Evolutionary conservation across 106 monocot genomes (phyloP).

Genomic region (Phalaenopsis equestris): DNA sequence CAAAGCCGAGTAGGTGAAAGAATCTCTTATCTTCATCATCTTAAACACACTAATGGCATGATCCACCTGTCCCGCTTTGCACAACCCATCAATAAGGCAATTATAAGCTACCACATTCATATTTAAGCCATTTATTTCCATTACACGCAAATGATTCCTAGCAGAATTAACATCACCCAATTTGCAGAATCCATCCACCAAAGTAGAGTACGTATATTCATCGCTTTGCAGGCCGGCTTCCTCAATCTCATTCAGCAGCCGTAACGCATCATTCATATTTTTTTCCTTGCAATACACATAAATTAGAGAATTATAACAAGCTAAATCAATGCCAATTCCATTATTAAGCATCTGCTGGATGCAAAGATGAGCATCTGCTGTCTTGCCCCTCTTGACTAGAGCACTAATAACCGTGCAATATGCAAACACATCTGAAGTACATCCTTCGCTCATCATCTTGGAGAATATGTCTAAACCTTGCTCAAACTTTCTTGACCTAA

Average conservation of each 20-base stretch:
- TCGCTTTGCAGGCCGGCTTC: conserved; percentile 49
- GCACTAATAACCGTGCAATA: conserved; percentile 77
- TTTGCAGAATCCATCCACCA: conserved; percentile 75
- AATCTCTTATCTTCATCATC: conserved; percentile 55
- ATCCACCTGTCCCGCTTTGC: conserved; percentile 50
- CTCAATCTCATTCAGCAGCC: conserved; percentile 48
- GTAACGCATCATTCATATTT: conserved; percentile 43
- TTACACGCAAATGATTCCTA: conserved; percentile 27
- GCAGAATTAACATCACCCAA: conserved; percentile 45
- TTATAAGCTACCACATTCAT: conserved; percentile 70
- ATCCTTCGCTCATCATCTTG: conserved; percentile 39
- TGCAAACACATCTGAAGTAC: conserved; percentile 47
- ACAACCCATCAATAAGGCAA: conserved; percentile 64
- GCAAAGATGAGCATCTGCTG: conserved; percentile 48
- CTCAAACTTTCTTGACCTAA: conserved; percentile 43
- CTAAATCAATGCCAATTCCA: conserved; percentile 49
- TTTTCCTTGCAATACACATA: conserved; percentile 62
- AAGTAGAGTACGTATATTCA: conserved; percentile 68
- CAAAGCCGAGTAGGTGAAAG: conserved; percentile 74
- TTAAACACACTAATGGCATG: conserved; percentile 54
- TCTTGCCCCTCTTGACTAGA: conserved; percentile 46
- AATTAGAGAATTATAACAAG: conserved; percentile 76
- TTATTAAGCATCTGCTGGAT: conserved; percentile 41
- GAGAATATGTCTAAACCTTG: conserved; percentile 56
- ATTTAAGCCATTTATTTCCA: conserved; percentile 38